A percentile compares a stretch with the other conserved stretches of the same genome.
Conservation (phyloP, 345 rosid species). For the Linum usitatissimum region DNA sequence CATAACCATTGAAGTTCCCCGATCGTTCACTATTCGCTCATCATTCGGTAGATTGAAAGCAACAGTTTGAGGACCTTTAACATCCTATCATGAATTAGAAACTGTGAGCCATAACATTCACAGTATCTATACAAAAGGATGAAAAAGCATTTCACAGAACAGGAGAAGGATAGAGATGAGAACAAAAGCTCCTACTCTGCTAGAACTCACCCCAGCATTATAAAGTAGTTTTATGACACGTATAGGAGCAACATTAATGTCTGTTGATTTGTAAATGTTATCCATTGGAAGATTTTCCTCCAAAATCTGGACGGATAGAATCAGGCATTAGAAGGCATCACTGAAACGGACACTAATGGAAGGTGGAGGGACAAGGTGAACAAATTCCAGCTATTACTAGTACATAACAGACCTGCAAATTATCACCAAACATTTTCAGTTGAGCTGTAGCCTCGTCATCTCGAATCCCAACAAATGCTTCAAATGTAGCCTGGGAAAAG, state of each 20-base stretch:
- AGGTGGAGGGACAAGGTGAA: constrained; percentile 1
- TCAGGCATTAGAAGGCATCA: background rate
- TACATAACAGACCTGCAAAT: constrained; percentile 45
- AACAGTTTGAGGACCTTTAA: constrained; percentile 90
- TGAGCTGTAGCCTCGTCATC: constrained; percentile 81
- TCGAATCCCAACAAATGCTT: constrained; percentile 75
- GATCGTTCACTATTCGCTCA: constrained; percentile 76
- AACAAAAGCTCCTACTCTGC: constrained; percentile 5
- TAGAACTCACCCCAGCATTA: constrained; percentile 71
- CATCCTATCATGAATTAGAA: constrained; percentile 50
- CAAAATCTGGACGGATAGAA: constrained; percentile 34
- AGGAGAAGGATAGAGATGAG: background rate
- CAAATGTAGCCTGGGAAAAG: constrained; percentile 66
- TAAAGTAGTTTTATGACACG: constrained; percentile 77
- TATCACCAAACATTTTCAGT: constrained; percentile 77
- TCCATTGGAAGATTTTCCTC: constrained; percentile 89
- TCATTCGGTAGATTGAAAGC: constrained; percentile 95
- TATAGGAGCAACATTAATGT: constrained; percentile 77
- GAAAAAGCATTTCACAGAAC: no score
- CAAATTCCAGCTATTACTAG: constrained; percentile 4
- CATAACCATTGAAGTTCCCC: constrained; percentile 97
- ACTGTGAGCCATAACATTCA: constrained; percentile 9
- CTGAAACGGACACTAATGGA: constrained; percentile 11
- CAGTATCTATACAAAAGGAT: background rate
- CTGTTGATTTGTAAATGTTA: constrained; percentile 52